Evolutionary conservation across 108 stramenopile species (phyloP), one percentile per base, ranked within the genome.

Genomic region (Cylindrotheca closterium): DNA sequence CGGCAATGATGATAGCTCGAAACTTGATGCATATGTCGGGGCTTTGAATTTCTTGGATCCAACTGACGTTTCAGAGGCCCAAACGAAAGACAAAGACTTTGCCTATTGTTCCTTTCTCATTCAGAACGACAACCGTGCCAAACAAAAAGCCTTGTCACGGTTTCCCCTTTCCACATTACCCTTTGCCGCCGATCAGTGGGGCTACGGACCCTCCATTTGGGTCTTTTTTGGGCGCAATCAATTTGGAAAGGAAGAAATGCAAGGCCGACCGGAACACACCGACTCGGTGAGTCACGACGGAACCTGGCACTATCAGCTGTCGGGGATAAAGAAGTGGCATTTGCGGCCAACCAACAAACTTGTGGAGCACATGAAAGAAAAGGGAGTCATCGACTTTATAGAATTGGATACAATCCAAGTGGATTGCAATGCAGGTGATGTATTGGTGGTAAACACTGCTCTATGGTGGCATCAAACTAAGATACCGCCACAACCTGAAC

Each of bases 401-500:
- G 47, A 61, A 24, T 33, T 27, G 23, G 51, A 32, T 1, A 37
- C 19, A 4, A 32, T 88, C 21, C 55, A 68, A 33, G 68, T 96
- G n/a, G 73, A 77, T 33, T 93, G 91, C 59, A 60, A 81, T 62
- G 55, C 85, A 47, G 92, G 92, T 2, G 92, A 93, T 65, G 63
- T 96, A 0, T 50, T 96, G 4, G 37, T 90, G 8, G 58, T 96
- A 21, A 96, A 96, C 60, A 96, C 94, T 1, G 46, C 74, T 17
- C 62, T 96, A 7, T 96, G 94, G 94, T 90, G 82, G 77, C 94
- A 96, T 70, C 80, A 81, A 46, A 96, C 94, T n/a, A 50, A 71
- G 3, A 64, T 96, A 37, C 92, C 92, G 10, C 31, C 70, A 3
- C 85, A 88, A 47, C 30, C 65, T 8, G 55, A 52, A 7, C 88